Evolutionary conservation across 2,329 filamentous ascomycete species (phyloP), one percentile per base, ranked within the genome.

Genomic region (Claviceps purpurea): DNA sequence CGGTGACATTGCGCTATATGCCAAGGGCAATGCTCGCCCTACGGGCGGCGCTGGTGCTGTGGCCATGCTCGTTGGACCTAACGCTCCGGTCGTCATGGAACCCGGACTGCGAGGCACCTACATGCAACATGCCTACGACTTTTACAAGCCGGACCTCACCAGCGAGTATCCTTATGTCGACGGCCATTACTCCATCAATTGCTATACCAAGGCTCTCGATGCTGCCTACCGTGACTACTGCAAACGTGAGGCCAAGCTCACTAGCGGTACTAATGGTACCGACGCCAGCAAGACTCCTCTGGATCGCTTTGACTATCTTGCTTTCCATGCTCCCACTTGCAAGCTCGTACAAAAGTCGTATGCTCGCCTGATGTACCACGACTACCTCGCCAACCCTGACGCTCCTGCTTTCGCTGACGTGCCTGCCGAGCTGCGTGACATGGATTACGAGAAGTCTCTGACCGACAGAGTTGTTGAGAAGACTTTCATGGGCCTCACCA

Each of bases 91-190:
- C 57, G 85, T 84, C 55, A 74, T 85, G 58, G 87, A 91, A 72
- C 81, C 87, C 50, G 87, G 87, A 65, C 79, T 89, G 65, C 83
- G 87, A 64, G 87, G 84, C 65, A 83, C 76, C 62, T 89, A 87
- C 75, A 84, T 90, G 82, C 77, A 83, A 68, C 87, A 91, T 72
- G 84, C 83, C 61, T 93, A 91, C 70, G 87, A 91, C 70, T 91
- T 91, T 69, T 91, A 89, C 81, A 91, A 91, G 82, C 86, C 87
- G 63, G 87, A 91, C 70, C 75, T 91, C 59, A 86, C 86, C 64
- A 88, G 84, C 78, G 87, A 91, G 72, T 91, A 91, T 73, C 87
- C 87, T 57, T 83, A 87, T 64, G 87, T 91, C 54, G 87, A 91
- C 62, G 87, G 87, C 55, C 86, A 90, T 69, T 89, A 82, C 77